A percentile compares a stretch with the other conserved stretches of the same genome.
phyloP scores from a whole-genome alignment of 1,284 basidiomycete genomes.

The Porogramme epimiltina region DNA sequence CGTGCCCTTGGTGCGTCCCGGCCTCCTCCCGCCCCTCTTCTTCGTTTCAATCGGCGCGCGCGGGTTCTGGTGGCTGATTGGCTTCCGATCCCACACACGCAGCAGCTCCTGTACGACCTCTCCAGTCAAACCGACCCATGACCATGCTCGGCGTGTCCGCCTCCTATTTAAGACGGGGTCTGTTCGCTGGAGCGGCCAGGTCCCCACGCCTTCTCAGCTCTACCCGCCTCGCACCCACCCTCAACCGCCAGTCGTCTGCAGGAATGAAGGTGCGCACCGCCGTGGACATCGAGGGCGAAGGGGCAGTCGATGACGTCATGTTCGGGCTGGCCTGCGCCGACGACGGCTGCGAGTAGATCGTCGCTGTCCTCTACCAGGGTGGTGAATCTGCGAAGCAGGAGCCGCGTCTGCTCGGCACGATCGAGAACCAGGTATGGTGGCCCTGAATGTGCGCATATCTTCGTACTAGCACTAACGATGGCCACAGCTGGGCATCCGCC shows the following conservation, averaged over 20 bases:
- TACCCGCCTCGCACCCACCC: conserved; percentile 12
- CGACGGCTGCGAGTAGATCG: too few species aligned
- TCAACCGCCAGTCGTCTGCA: conserved; percentile 7
- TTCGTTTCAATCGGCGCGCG: too few species aligned
- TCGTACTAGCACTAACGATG: background rate
- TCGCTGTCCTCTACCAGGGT: conserved; percentile 83
- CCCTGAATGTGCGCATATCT: background rate
- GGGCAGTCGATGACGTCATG: conserved; percentile 9
- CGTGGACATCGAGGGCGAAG: background rate
- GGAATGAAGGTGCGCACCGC: conserved; percentile 27
- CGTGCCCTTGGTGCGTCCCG: too few species aligned
- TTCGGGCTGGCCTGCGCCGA: too few species aligned
- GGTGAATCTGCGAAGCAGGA: conserved; percentile 76
- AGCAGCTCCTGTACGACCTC: background rate
- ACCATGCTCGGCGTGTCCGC: conserved; percentile 19
- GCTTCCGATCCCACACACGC: conserved; percentile 16
- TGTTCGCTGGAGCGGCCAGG: conserved; percentile 12
- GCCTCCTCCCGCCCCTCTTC: too few species aligned
- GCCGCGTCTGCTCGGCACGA: conserved; percentile 85
- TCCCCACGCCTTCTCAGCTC: conserved; percentile 24
- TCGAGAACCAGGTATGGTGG: conserved; percentile 76
- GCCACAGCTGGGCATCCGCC: conserved; percentile 66
- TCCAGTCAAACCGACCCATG: conserved; percentile 11
- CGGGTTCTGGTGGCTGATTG: too few species aligned
- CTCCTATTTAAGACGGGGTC: conserved; percentile 22